Conservation (phyloP, 2,329 filamentous ascomycete genomes). For the Exophiala oligosperma region DNA sequence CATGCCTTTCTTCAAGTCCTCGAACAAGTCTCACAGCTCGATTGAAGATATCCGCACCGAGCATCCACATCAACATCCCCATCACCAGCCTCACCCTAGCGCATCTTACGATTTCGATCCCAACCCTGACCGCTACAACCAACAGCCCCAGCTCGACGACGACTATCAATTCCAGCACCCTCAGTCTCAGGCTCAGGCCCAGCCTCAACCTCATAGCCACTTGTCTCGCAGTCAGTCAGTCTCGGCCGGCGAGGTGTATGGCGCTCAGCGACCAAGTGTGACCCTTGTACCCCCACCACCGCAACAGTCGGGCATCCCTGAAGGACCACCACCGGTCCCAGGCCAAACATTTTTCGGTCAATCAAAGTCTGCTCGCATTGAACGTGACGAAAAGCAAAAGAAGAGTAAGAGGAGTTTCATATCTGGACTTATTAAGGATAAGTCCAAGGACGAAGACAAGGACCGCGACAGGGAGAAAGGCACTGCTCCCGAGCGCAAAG, state of each 20-base stretch:
- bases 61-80: slow-evolving; percentile 10
- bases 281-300: slow-evolving; percentile 22
- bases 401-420: slow-evolving; percentile 26
- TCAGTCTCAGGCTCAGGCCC: slow-evolving; percentile 19
- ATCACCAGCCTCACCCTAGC: slow-evolving; percentile 9
- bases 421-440: slow-evolving; percentile 25
- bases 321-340: slow-evolving; percentile 21
- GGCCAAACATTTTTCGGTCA: slow-evolving; percentile 27
- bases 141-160: slow-evolving; percentile 10
- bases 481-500: slow-evolving; percentile 17
- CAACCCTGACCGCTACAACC: slow-evolving; percentile 11
- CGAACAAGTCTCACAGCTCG: slow-evolving; percentile 32
- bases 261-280: slow-evolving; percentile 24
- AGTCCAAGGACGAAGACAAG: slow-evolving; percentile 26
- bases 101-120: slow-evolving; percentile 10
- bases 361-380: slow-evolving; percentile 22
- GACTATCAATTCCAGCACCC: slow-evolving; percentile 16
- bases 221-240: slow-evolving; percentile 22
- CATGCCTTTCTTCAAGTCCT: slow-evolving; percentile 30
- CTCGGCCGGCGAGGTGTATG: slow-evolving; percentile 21
- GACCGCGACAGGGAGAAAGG: slow-evolving; percentile 25
- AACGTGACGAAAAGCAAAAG: slow-evolving; percentile 25
- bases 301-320: slow-evolving; percentile 18
- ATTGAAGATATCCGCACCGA: slow-evolving; percentile 23
- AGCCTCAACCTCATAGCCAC: slow-evolving; percentile 16